Conservation (phyloP, 495 filamentous ascomycete genomes). For the Hypoxylon fragiforme region DNA sequence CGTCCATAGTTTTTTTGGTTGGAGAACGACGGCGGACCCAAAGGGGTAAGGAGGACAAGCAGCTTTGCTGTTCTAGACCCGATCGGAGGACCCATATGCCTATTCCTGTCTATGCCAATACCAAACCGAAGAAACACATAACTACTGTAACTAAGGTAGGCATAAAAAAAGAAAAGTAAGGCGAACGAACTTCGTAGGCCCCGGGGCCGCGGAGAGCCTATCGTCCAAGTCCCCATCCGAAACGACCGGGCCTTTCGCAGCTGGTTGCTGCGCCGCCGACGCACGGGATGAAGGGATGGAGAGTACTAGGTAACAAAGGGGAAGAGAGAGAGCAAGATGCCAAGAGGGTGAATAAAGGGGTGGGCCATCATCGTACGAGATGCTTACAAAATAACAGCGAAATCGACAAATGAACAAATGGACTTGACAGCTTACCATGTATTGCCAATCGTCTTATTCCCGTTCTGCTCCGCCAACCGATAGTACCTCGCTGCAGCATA, state of each 20-base stretch:
- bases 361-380: conserved; percentile 24
- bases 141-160: too few species aligned
- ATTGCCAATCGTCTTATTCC: conserved; percentile 89
- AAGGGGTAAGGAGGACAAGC: conserved; percentile 11
- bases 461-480: conserved; percentile 85
- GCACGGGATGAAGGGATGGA: conserved; percentile 23
- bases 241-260: conserved; percentile 15
- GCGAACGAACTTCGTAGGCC: conserved; percentile 19
- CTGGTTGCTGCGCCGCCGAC: conserved; percentile 31
- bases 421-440: conserved; percentile 73
- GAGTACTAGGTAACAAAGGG: conserved; percentile 3
- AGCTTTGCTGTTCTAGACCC: conserved; percentile 32
- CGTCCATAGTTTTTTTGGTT: conserved; percentile 17
- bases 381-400: conserved; percentile 19
- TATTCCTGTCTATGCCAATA: too few species aligned
- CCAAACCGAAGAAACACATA: too few species aligned
- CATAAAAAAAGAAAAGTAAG: conserved; percentile 22
- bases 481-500: conserved; percentile 90
- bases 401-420: conserved; percentile 17
- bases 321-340: neutral
- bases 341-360: conserved; percentile 20
- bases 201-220: conserved; percentile 30
- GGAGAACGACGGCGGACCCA: conserved; percentile 15
- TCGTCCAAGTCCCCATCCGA: conserved; percentile 21
- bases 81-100: conserved; percentile 10